Percentiles rank a stretch among this genome's conserved stretches.
Conservation (phyloP, 345 rosid genomes). For the Noccaea bulbosa region DNA sequence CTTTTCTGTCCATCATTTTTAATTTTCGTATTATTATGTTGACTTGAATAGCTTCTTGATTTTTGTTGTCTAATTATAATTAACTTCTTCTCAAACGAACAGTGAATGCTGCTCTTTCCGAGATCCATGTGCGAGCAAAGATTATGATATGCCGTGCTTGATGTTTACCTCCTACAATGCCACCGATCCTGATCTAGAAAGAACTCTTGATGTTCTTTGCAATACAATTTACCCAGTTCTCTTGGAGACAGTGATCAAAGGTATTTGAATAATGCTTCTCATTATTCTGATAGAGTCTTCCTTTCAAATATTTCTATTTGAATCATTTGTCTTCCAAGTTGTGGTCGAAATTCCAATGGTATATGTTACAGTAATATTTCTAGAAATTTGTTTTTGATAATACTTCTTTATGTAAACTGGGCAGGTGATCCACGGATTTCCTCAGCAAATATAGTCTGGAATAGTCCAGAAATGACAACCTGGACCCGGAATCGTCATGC, state of each 20-base stretch:
- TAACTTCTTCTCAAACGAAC: conserved; percentile 42
- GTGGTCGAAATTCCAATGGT: conserved; percentile 5
- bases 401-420: conserved; percentile 36
- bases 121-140: conserved; percentile 50
- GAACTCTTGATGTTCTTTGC: conserved; percentile 54
- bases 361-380: conserved; percentile 12
- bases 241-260: conserved; percentile 82
- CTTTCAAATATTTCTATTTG: conserved; percentile 8
- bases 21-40: conserved; percentile 10
- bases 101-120: conserved; percentile 75
- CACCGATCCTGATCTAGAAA: conserved; percentile 53
- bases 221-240: conserved; percentile 74
- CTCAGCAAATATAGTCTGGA: conserved; percentile 78
- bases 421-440: conserved; percentile 84
- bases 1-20: conserved; percentile 24
- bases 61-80: conserved; percentile 17
- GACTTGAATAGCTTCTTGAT: conserved; percentile 21
- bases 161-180: conserved; percentile 60
- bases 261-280: conserved; percentile 46
- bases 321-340: conserved; percentile 17
- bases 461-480: conserved; percentile 64
- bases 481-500: conserved; percentile 69
- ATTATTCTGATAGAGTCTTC: conserved; percentile 17
- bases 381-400: conserved; percentile 21
- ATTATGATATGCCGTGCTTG: conserved; percentile 65